A percentile compares a stretch with the other conserved stretches of the same genome.
phyloP scores from a whole-genome alignment of 1,139 yeast species.

The Spathaspora sp. region DNA sequence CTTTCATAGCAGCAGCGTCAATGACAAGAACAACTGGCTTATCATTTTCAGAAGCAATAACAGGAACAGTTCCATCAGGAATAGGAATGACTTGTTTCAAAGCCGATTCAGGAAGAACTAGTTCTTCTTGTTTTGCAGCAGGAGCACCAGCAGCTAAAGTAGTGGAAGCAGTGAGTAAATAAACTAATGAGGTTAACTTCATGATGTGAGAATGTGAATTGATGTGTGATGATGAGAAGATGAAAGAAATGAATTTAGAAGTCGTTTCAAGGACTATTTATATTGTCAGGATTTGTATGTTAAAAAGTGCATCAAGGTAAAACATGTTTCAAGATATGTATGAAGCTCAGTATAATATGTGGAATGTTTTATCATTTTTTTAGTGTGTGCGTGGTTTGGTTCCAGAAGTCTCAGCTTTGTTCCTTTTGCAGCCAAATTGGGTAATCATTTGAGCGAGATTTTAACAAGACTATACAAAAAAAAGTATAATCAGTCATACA shows the following conservation, averaged over 20 bases:
- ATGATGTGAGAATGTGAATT: conserved; percentile 3
- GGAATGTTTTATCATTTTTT: too few relatives aligned
- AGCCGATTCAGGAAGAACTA: conserved; percentile 9
- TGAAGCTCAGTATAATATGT: neutral
- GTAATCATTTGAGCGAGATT: conserved; percentile 8
- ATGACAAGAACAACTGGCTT: conserved; percentile 8
- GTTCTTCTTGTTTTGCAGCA: neutral
- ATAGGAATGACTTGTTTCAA: conserved; percentile 9
- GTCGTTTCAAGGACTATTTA: neutral
- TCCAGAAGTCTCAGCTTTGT: neutral
- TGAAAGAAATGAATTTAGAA: neutral
- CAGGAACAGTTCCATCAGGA: conserved; percentile 8
- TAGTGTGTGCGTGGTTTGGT: conserved; percentile 1
- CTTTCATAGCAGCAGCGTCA: conserved; percentile 7
- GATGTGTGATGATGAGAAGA: neutral
- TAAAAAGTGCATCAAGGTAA: neutral
- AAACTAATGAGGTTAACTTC: conserved; percentile 11
- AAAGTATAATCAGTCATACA: conserved; percentile 2
- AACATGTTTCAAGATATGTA: neutral
- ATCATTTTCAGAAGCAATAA: conserved; percentile 5
- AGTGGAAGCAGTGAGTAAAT: conserved; percentile 11
- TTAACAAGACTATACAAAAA: conserved; percentile 6
- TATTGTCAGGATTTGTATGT: neutral
- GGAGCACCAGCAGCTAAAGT: conserved; percentile 12
- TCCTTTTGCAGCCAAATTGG: conserved; percentile 15